Conservation (phyloP, 75 land plant species). For the Gnetum montanum region DNA sequence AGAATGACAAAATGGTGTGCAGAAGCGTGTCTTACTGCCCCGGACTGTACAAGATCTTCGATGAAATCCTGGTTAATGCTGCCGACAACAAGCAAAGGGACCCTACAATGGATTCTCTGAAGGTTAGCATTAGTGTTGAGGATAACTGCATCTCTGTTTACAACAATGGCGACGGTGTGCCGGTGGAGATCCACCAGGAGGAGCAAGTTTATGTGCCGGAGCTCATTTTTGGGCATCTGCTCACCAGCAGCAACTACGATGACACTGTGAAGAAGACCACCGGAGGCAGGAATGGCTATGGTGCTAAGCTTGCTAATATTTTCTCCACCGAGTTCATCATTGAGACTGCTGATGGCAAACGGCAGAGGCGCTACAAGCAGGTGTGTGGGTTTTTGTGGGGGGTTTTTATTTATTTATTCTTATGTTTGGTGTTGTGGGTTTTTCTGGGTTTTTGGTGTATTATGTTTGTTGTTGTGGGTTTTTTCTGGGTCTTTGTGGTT, state of each 20-base stretch:
- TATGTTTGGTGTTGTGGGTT: neutral
- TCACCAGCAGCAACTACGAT: constrained; percentile 95
- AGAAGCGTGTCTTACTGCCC: constrained; percentile 67
- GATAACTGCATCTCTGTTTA: constrained; percentile 66
- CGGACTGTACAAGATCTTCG: constrained; percentile 99
- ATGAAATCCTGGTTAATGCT: constrained; percentile 95
- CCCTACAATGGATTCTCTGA: constrained; percentile 69
- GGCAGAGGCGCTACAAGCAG: constrained; percentile 89
- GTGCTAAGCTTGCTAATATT: constrained; percentile 82
- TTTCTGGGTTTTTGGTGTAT: neutral
- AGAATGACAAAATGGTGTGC: constrained; percentile 47
- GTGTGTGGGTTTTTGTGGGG: constrained; percentile 16
- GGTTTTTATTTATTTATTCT: neutral
- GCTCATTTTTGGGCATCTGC: constrained; percentile 86
- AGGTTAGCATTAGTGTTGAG: constrained; percentile 66
- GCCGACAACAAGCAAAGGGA: constrained; percentile 98
- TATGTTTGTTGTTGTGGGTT: neutral
- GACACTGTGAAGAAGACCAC: constrained; percentile 92
- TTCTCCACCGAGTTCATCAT: constrained; percentile 93
- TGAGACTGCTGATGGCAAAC: constrained; percentile 90
- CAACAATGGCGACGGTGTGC: constrained; percentile 94
- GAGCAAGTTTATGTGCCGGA: constrained; percentile 98
- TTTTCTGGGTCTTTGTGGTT: neutral
- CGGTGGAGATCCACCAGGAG: constrained; percentile 87
- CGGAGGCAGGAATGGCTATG: constrained; percentile 94